Conservation (phyloP, 208 protist genomes). For the Crithidia mellificae region DNA sequence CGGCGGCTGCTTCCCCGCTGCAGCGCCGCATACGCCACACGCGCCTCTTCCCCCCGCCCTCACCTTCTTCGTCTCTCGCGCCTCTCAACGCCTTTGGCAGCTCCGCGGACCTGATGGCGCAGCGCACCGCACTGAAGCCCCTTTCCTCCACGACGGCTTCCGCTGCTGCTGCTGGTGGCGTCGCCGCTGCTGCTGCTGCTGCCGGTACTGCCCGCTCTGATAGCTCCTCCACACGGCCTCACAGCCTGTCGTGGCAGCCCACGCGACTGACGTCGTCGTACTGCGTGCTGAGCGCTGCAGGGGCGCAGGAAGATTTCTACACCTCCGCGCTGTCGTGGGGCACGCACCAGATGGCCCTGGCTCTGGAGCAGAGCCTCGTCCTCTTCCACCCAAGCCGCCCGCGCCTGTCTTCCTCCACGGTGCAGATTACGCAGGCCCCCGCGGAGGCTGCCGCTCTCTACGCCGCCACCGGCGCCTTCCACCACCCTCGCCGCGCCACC, state of each 20-base stretch:
- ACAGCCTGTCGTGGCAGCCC: constrained; percentile 45
- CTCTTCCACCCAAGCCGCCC: constrained; percentile 65
- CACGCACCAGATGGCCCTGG: constrained; percentile 55
- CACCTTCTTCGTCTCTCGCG: neutral
- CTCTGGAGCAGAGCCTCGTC: constrained; percentile 65
- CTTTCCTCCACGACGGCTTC: too few species aligned
- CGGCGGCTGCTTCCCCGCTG: neutral
- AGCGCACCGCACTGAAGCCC: too few species aligned
- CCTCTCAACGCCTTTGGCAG: neutral
- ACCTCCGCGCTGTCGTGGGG: constrained; percentile 78
- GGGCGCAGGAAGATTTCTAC: constrained; percentile 81
- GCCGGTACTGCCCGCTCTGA: too few species aligned
- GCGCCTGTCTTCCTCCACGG: constrained; percentile 39
- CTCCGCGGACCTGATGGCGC: neutral
- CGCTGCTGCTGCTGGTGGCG: neutral
- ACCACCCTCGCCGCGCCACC: constrained; percentile 27
- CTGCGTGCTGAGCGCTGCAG: constrained; percentile 70
- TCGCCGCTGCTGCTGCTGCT: neutral
- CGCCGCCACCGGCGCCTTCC: constrained; percentile 5
- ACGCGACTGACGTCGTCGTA: constrained; percentile 77
- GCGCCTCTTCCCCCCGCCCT: neutral
- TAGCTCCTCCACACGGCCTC: neutral
- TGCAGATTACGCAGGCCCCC: constrained; percentile 19
- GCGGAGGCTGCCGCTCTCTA: neutral
- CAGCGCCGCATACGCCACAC: constrained; percentile 15